phyloP scores from a whole-genome alignment of 768 basidiomycete genomes.

The Macrolepiota dolichaula region DNA sequence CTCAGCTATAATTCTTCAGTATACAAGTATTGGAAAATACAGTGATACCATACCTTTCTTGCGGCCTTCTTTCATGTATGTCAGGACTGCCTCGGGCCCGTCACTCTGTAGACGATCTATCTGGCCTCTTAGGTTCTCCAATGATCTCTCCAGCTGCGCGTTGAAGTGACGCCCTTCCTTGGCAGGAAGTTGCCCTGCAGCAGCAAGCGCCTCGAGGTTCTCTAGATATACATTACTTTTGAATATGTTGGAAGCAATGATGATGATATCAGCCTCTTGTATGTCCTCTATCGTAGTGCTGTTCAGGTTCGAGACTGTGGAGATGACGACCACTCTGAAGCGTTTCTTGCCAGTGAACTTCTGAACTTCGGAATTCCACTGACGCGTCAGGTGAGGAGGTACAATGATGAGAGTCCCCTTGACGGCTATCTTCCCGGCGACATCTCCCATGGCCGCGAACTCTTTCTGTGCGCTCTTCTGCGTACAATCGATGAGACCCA shows the following conservation, averaged over 20 bases:
- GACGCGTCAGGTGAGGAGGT: constrained; percentile 84
- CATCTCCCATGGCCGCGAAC: constrained; percentile 44
- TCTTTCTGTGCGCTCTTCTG: constrained; percentile 54
- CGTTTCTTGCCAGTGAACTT: constrained; percentile 67
- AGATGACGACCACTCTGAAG: constrained; percentile 64
- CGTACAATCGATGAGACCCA: constrained; percentile 82
- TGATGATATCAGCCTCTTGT: constrained; percentile 78
- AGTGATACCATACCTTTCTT: constrained; percentile 46
- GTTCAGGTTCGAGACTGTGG: constrained; percentile 70
- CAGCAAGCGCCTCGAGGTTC: constrained; percentile 72
- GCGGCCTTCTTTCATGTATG: constrained; percentile 61
- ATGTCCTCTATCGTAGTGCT: constrained; percentile 68
- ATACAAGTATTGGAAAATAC: neutral
- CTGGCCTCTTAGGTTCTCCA: constrained; percentile 58
- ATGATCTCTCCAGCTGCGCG: constrained; percentile 65
- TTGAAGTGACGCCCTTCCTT: constrained; percentile 89
- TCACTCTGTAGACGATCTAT: constrained; percentile 65
- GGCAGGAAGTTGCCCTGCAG: constrained; percentile 63
- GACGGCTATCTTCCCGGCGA: constrained; percentile 67
- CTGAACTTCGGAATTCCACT: constrained; percentile 83
- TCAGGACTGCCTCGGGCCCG: constrained; percentile 58
- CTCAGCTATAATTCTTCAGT: constrained; percentile 21
- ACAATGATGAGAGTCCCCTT: constrained; percentile 84
- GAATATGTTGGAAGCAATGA: constrained; percentile 86
- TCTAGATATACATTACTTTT: constrained; percentile 71